phyloP scores from a whole-genome alignment of 2,329 filamentous ascomycete genomes.

The Geosmithia flava region DNA sequence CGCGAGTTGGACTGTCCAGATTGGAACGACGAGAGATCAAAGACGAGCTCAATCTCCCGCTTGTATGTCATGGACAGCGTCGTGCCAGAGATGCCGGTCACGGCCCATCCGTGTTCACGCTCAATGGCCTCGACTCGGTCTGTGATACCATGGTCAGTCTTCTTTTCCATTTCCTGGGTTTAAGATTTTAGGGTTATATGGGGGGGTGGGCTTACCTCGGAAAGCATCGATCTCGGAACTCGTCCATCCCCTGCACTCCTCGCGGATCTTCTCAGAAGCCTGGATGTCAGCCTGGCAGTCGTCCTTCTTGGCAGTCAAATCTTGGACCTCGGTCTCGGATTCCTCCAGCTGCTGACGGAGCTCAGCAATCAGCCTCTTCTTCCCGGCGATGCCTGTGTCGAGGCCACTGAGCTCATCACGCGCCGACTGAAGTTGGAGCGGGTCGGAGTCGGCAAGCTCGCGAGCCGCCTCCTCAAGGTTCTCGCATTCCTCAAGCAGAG shows the following conservation, averaged over 20 bases:
- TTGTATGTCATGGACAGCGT: slow-evolving; percentile 63
- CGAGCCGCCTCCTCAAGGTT: slow-evolving; percentile 59
- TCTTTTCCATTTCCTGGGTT: neutral
- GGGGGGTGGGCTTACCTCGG: slow-evolving; percentile 45
- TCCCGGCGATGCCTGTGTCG: slow-evolving; percentile 57
- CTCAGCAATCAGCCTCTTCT: slow-evolving; percentile 53
- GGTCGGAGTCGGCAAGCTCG: slow-evolving; percentile 69
- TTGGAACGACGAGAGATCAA: slow-evolving; percentile 53
- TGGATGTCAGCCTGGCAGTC: slow-evolving; percentile 62
- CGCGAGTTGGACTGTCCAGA: slow-evolving; percentile 30
- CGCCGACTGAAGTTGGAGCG: slow-evolving; percentile 62
- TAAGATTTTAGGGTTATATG: neutral
- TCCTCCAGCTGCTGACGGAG: slow-evolving; percentile 55
- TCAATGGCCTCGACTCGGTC: slow-evolving; percentile 55
- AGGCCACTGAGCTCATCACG: slow-evolving; percentile 54
- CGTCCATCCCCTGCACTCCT: slow-evolving; percentile 85
- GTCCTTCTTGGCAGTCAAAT: slow-evolving; percentile 53
- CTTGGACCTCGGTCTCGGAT: slow-evolving; percentile 52
- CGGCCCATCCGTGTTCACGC: slow-evolving; percentile 56
- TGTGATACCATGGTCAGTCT: slow-evolving; percentile 15
- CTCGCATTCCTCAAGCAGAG: slow-evolving; percentile 50
- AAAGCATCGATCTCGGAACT: slow-evolving; percentile 65
- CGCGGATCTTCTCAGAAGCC: slow-evolving; percentile 70
- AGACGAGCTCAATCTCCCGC: slow-evolving; percentile 60
- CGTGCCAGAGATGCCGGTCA: slow-evolving; percentile 49